phyloP scores from a whole-genome alignment of 352 stramenopile species.

The Pythium insidiosum region DNA sequence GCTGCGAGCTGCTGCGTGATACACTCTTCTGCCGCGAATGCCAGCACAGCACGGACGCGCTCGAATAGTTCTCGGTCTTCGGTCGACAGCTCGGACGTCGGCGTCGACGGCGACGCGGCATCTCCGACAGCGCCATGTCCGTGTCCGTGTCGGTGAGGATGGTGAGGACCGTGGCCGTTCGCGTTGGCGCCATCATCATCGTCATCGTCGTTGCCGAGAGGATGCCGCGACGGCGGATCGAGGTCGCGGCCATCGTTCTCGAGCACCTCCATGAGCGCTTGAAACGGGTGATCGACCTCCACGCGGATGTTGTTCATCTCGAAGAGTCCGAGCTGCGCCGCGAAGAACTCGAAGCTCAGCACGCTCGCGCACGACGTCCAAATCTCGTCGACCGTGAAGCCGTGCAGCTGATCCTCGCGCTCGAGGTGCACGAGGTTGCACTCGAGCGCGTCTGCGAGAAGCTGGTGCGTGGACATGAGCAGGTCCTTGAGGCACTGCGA shows the following conservation, averaged over 20 bases:
- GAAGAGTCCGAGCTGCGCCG: conserved; percentile 90
- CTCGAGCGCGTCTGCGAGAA: conserved; percentile 55
- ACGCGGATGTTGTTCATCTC: conserved; percentile 96
- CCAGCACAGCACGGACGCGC: conserved; percentile 13
- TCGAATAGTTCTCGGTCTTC: conserved; percentile 23
- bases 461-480: conserved; percentile 49
- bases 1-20: conserved; percentile 1
- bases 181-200: conserved; percentile 6
- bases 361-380: conserved; percentile 54
- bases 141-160: too few relatives aligned
- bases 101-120: too few relatives aligned
- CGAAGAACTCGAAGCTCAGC: conserved; percentile 84
- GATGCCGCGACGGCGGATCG: too few relatives aligned
- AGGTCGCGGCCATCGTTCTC: too few relatives aligned
- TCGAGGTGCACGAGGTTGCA: conserved; percentile 60
- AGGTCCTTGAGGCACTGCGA: conserved; percentile 49
- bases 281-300: conserved; percentile 81
- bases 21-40: conserved; percentile 3
- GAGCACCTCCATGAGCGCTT: conserved; percentile 60
- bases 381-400: conserved; percentile 43
- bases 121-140: too few relatives aligned
- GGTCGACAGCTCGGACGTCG: too few relatives aligned
- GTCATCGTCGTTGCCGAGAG: conserved; percentile 25
- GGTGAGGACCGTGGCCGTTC: too few relatives aligned
- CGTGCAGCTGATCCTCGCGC: conserved; percentile 50